Conservation (phyloP, 1,284 basidiomycete species). For the Stereum hirsutum region DNA sequence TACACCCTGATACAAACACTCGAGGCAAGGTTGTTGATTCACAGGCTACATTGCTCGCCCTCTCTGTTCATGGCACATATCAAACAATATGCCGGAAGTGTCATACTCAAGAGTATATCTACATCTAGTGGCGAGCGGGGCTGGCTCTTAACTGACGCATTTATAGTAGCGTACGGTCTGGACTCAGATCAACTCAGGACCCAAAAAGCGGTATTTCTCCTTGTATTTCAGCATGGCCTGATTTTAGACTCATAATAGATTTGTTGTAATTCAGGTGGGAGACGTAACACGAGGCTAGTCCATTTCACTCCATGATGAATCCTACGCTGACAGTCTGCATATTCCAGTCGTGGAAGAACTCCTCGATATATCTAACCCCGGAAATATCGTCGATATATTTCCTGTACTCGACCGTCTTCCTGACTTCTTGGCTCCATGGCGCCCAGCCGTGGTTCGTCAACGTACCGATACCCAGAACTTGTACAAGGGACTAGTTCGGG, state of each 20-base stretch:
- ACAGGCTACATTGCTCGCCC: background rate
- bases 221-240: no score
- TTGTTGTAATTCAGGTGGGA: no score
- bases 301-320: no score
- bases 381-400: background rate
- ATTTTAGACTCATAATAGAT: no score
- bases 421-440: background rate
- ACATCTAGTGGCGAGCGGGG: no score
- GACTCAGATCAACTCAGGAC: background rate
- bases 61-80: background rate
- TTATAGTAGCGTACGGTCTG: background rate
- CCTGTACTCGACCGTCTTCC: constrained; percentile 1
- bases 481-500: background rate
- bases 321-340: no score
- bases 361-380: background rate
- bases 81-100: background rate
- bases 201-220: background rate
- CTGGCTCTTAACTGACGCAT: no score
- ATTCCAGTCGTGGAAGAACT: background rate
- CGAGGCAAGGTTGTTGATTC: background rate
- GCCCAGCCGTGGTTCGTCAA: background rate
- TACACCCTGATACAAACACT: background rate
- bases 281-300: no score
- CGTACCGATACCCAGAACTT: background rate
- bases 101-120: constrained; percentile 1